phyloP scores from a whole-genome alignment of 257 asterid species.

The Solanum piurae region DNA sequence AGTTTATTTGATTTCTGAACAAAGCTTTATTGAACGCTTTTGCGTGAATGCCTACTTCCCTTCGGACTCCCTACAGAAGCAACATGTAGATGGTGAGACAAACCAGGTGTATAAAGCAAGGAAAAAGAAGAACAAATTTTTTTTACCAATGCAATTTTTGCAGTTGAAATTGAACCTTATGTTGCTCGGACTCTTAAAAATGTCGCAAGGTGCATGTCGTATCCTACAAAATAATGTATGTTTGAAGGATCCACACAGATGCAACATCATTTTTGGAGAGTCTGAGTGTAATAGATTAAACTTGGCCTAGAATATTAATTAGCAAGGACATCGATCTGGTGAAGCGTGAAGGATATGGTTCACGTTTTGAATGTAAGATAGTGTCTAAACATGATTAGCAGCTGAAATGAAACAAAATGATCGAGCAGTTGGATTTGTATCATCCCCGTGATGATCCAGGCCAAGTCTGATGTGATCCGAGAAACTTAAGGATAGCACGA shows the following conservation, averaged over 20 bases:
- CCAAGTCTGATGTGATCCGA: neutral
- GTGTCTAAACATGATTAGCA: neutral
- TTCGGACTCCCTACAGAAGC: constrained; percentile 70
- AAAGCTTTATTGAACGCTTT: constrained; percentile 50
- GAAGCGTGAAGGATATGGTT: neutral
- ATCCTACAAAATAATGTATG: neutral
- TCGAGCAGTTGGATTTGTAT: neutral
- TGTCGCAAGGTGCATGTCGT: neutral
- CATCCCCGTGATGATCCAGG: neutral
- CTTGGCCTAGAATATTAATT: neutral
- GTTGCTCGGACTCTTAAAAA: neutral
- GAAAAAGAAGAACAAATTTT: neutral
- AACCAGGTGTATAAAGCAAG: neutral
- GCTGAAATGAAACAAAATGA: neutral
- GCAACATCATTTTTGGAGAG: neutral
- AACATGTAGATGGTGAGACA: neutral
- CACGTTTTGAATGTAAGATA: neutral
- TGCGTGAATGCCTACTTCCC: constrained; percentile 91
- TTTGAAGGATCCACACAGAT: neutral
- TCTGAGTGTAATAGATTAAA: neutral
- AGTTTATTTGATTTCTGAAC: constrained; percentile 13
- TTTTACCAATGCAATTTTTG: neutral
- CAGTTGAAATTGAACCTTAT: neutral
- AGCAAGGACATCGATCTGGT: neutral
- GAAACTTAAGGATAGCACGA: neutral